Evolutionary conservation across 441 rosid genomes (phyloP).

Genomic region (Jatropha multifida): DNA sequence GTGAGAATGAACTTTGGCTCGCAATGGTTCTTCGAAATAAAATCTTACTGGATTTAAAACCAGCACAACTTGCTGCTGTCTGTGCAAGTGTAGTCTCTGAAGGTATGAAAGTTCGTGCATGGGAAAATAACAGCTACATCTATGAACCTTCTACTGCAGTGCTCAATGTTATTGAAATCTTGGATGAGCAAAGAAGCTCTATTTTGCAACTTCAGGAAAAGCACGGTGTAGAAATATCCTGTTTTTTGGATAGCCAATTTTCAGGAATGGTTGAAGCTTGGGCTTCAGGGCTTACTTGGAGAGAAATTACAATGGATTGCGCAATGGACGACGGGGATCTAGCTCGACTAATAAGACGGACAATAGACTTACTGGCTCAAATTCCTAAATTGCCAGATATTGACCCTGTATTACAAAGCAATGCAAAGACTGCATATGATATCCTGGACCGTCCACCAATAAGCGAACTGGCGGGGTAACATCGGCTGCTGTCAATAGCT

Average conservation of each 20-base stretch:
- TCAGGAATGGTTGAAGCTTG: slow-evolving; percentile 98
- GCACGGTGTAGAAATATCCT: slow-evolving; percentile 67
- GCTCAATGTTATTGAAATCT: slow-evolving; percentile 41
- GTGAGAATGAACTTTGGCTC: slow-evolving; percentile 95
- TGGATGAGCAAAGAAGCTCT: slow-evolving; percentile 70
- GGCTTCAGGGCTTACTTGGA: slow-evolving; percentile 96
- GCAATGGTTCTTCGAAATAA: slow-evolving; percentile 82
- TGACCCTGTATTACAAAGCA: slow-evolving; percentile 45
- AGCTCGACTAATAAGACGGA: slow-evolving; percentile 77
- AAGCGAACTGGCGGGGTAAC: slow-evolving; percentile 76
- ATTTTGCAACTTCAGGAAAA: slow-evolving; percentile 69
- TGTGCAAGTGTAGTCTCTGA: slow-evolving; percentile 80
- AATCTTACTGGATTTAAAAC: slow-evolving; percentile 64
- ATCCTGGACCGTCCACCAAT: slow-evolving; percentile 94
- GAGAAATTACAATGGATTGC: slow-evolving; percentile 92
- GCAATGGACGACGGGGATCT: slow-evolving; percentile 98
- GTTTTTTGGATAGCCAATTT: slow-evolving; percentile 79
- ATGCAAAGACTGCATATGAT: slow-evolving; percentile 60
- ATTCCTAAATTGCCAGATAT: slow-evolving; percentile 90
- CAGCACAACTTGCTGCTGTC: slow-evolving; percentile 86
- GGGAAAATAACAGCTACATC: slow-evolving; percentile 67
- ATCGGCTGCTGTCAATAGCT: not conserved
- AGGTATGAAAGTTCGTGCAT: slow-evolving; percentile 81
- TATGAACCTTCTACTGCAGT: slow-evolving; percentile 76
- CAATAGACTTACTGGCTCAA: slow-evolving; percentile 84